A percentile compares a stretch with the other conserved stretches of the same genome.
phyloP scores from a whole-genome alignment of 2,329 filamentous ascomycete genomes.

The Paramyrothecium sp. region DNA sequence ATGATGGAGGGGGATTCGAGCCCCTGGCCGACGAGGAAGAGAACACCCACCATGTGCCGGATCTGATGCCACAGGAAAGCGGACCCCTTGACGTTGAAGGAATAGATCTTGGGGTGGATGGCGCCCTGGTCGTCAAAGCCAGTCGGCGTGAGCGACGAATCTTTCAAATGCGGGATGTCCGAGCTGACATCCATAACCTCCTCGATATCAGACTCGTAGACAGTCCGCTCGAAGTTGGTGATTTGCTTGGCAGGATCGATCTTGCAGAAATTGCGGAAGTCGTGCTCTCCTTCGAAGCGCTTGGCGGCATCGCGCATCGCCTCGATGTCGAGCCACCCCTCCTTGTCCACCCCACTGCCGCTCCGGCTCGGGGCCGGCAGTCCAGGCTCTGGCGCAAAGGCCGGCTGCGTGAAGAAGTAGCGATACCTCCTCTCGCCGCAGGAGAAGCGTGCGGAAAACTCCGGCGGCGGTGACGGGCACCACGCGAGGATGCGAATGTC shows the following conservation, averaged over 20 bases:
- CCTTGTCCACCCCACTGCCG: conserved; percentile 33
- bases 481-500: conserved; percentile 92
- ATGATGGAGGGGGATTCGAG: conserved; percentile 76
- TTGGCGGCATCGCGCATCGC: conserved; percentile 83
- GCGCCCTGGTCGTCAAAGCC: conserved; percentile 9
- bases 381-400: conserved; percentile 63
- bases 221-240: conserved; percentile 73
- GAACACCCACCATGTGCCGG: conserved; percentile 83
- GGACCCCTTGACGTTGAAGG: conserved; percentile 83
- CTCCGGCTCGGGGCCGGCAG: conserved; percentile 15
- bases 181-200: conserved; percentile 57
- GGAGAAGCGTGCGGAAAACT: conserved; percentile 89
- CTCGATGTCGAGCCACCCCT: conserved; percentile 83
- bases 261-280: conserved; percentile 98
- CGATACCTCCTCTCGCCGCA: conserved; percentile 89
- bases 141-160: conserved; percentile 31
- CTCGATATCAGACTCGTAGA: conserved; percentile 79
- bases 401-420: conserved; percentile 97
- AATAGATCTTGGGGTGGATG: conserved; percentile 68
- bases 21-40: conserved; percentile 92
- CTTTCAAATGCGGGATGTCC: conserved; percentile 54
- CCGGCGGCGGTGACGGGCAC: conserved; percentile 77
- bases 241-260: conserved; percentile 89
- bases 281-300: conserved; percentile 78
- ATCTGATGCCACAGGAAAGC: conserved; percentile 99